Percentiles rank a stretch among this genome's conserved stretches.
Conservation (phyloP, 139 green algal species). For the Ettlia oleoabundans region DNA sequence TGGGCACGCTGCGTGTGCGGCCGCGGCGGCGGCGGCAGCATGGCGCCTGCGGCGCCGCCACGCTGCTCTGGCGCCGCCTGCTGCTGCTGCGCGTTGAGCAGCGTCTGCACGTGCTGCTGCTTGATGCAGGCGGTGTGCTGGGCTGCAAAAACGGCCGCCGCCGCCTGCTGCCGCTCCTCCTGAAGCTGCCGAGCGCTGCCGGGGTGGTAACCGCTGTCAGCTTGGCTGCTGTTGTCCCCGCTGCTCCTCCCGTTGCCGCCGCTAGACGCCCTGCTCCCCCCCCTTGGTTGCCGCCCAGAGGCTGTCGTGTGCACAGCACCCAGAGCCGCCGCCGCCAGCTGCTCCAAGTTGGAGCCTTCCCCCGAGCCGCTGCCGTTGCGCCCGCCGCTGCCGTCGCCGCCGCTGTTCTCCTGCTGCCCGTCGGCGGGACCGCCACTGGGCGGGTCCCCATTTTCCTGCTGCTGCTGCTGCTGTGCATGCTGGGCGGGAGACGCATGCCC, state of each 20-base stretch:
- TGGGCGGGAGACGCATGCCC: not conserved
- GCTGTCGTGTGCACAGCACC: not conserved
- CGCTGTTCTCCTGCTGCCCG: conserved; percentile 15
- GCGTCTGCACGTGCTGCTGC: conserved; percentile 21
- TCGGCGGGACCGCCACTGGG: not conserved
- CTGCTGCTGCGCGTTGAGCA: conserved; percentile 14
- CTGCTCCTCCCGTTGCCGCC: conserved; percentile 16
- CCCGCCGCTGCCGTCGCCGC: conserved; percentile 20
- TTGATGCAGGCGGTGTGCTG: conserved; percentile 35
- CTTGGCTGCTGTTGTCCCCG: conserved; percentile 29
- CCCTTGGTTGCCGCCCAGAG: not conserved
- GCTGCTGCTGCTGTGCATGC: not conserved
- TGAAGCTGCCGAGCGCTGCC: not conserved
- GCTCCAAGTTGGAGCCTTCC: conserved; percentile 18
- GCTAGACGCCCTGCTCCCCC: conserved; percentile 10
- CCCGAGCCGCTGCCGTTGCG: conserved; percentile 11
- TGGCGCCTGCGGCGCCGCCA: not conserved
- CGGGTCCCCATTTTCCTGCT: not conserved
- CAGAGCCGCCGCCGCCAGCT: conserved; percentile 23
- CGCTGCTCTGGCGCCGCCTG: not conserved
- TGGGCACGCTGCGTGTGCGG: not conserved
- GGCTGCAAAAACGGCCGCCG: conserved; percentile 18
- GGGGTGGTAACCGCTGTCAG: conserved; percentile 3
- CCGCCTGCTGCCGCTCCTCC: conserved; percentile 22
- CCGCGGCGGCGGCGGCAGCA: conserved; percentile 21